phyloP scores from a whole-genome alignment of 352 stramenopile species.

The Blastocystis hominis region DNA sequence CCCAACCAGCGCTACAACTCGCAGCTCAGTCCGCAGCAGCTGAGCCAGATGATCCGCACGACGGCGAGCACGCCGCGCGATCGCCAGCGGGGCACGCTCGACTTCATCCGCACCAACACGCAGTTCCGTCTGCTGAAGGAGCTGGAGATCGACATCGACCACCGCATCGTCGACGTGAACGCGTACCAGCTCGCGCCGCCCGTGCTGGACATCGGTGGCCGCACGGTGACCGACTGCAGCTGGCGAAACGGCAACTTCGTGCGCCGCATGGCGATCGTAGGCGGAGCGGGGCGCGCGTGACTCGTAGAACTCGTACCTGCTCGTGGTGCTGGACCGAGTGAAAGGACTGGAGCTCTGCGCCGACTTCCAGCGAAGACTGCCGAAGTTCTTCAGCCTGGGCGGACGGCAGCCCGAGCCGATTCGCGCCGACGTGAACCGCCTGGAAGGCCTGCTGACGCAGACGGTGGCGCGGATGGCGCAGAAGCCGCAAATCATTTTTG shows the following conservation, averaged over 20 bases:
- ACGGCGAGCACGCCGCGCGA: not conserved
- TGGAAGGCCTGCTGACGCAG: not conserved
- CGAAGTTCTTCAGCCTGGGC: not conserved
- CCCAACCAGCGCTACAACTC: conserved; percentile 20
- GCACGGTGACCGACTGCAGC: not conserved
- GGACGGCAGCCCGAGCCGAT: not conserved
- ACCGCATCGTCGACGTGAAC: not conserved
- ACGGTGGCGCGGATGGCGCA: not conserved
- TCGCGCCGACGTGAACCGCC: not conserved
- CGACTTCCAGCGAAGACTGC: not conserved
- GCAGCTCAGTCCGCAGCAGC: not conserved
- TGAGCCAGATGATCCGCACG: not conserved
- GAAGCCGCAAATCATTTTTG: not conserved
- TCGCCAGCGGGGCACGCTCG: not conserved
- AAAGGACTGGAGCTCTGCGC: not conserved
- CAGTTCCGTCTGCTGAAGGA: not conserved
- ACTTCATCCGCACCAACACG: conserved; percentile 22
- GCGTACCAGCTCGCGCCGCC: not conserved
- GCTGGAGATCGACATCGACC: not conserved
- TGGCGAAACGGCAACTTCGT: conserved; percentile 10
- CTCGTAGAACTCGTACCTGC: not conserved
- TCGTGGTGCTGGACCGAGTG: not conserved
- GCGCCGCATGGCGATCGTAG: not conserved
- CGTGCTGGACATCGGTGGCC: not conserved
- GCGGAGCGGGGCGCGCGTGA: not conserved